Evolutionary conservation across 78 protist species (phyloP), one percentile per base, ranked within the genome.

Genomic region (Protostelium mycophagum): DNA sequence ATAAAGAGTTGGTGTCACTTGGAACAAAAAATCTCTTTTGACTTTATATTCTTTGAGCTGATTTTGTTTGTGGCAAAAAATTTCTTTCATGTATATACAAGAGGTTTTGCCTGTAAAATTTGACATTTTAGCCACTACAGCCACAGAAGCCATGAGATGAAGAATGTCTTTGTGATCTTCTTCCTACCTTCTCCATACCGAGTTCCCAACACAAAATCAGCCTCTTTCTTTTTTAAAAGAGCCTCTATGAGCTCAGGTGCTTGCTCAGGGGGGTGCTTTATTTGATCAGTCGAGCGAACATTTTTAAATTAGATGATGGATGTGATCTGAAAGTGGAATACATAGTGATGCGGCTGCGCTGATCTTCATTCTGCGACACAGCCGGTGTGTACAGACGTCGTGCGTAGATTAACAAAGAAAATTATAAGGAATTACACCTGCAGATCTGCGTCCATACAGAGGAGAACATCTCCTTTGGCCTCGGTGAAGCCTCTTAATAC

Each of bases 391-490:
- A n/a, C n/a, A n/a, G n/a, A n/a, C n/a, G n/a, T n/a, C n/a, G n/a
- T n/a, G n/a, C n/a, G n/a, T n/a, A n/a, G n/a, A n/a, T n/a, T n/a
- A n/a, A n/a, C n/a, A n/a, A n/a, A n/a, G n/a, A n/a, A n/a, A n/a
- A n/a, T n/a, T n/a, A n/a, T n/a, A n/a, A n/a, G 23, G 86, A 28
- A 84, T 1, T 25, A 31, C 10, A 84, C 86, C 35, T 85, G 92
- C n/a, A 90, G 93, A 39, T 85, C 93, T 37, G 89, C 93, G 39
- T 91, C 93, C 93, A 91, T 91, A 84, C 89, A 86, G 36, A 91
- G 51, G 31, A 91, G 85, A 28, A 34, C 0, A 9, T 88, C 37
- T 0, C 93, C 93, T 10, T 36, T 73, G 28, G 85, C 90, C 28
- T 87, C 90, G 5, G 29, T 35, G 34, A 91, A 87, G 28, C 93